Percentiles rank a stretch among this genome's conserved stretches.
Evolutionary conservation across 768 basidiomycete species (phyloP).

Genomic region (Mycena crocata): DNA sequence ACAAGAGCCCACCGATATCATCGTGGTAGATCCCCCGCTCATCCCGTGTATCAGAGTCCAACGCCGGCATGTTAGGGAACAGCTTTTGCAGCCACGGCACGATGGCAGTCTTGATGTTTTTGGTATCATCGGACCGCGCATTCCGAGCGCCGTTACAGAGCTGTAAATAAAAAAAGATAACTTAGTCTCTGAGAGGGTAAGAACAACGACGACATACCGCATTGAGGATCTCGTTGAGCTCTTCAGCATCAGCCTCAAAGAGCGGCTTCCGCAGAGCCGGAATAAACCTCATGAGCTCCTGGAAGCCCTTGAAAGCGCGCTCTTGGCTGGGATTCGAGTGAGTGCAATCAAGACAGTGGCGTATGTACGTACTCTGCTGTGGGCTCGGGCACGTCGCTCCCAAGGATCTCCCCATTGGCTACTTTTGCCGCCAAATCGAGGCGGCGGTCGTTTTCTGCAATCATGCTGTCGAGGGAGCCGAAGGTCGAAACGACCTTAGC

Average conservation of each 20-base stretch:
- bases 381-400: background rate
- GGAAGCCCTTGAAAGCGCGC: background rate
- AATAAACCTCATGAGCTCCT: background rate
- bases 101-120: conserved; percentile 9
- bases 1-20: background rate
- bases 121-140: conserved; percentile 12
- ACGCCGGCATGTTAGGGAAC: background rate
- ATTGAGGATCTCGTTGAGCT: background rate
- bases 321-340: background rate
- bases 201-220: background rate
- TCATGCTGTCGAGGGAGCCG: background rate
- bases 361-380: background rate
- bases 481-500: background rate
- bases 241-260: background rate
- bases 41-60: conserved; percentile 6
- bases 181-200: background rate
- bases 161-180: background rate
- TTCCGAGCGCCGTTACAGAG: background rate
- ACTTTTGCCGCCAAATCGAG: background rate
- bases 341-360: background rate
- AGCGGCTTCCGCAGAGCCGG: background rate
- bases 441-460: conserved; percentile 12
- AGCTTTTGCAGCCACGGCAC: conserved; percentile 6
- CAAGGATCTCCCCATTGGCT: background rate
- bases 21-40: background rate